Base-by-base conservation (phyloP, 331 rosid species). In the Stylosanthes scabra region DNA sequence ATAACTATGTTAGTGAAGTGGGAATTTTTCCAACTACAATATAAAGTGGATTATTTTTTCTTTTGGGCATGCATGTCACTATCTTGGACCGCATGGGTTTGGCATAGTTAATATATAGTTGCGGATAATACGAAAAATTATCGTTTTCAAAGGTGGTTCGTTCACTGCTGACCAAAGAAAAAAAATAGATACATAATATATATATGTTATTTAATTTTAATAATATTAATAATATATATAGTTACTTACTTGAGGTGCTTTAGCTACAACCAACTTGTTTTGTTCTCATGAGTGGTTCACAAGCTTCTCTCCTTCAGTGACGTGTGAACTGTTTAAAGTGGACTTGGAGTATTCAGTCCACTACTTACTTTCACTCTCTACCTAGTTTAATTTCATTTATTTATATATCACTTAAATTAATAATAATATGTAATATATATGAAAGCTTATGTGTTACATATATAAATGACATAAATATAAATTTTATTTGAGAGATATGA, bases 241-340 rank as follows among this genome's bases (percentile, higher is more conserved):
- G 39, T 34, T 9, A 55, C 14, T 12, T 51, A 27, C 16, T 55
- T 52, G 71, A 41, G 74, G 77, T 54, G 60, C 56, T 79, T 71
- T 67, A 65, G 75, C 12, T 66, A 41, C 67, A 80, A 80, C 63
- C 63, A 62, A 77, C 37, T 74, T 40, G 76, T 74, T 34, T 65
- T 59, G 66, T 40, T 77, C 54, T 47, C 34, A 74, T 54, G 79
- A 78, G 84, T 83, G 87, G 87, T 51, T 74, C 71, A 67, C 74
- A 82, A 81, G 85, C 65, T 78, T 65, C 80, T 49, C 80, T 68
- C 71, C 63, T 31, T 69, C 15, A n/a, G n/a, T n/a, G n/a, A n/a
- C n/a, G 74, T 77, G 46, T 70, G 79, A 84, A 62, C 34, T 74
- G 74, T 81, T 81, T 81, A 54, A 75, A 77, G 88, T 81, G 85